Percentiles rank a stretch among this genome's conserved stretches.
Evolutionary conservation across 306 rosid species (phyloP).

Genomic region (Carpinus fangiana): DNA sequence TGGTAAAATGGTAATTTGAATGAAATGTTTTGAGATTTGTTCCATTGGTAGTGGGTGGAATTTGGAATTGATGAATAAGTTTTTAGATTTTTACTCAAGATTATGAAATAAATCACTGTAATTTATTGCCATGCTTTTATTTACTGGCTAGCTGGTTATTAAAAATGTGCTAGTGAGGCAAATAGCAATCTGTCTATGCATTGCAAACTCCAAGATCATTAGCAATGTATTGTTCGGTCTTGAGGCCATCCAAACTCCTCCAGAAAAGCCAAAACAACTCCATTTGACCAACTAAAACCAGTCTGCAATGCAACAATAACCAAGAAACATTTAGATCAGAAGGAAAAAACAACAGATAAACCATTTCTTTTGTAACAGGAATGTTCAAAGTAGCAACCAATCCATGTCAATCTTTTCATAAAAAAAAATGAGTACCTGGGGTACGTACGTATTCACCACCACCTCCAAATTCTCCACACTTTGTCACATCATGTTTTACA

Average conservation of each 20-base stretch:
- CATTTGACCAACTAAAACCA: slow-evolving; percentile 97
- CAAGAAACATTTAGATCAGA: too few species aligned
- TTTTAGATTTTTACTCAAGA: not conserved
- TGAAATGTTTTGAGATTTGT: not conserved
- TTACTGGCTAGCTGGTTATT: not conserved
- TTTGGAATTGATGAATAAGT: not conserved
- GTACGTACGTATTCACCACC: slow-evolving; percentile 75
- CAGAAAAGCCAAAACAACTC: slow-evolving; percentile 84
- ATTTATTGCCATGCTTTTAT: not conserved
- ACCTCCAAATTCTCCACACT: slow-evolving; percentile 77
- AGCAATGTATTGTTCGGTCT: slow-evolving; percentile 56
- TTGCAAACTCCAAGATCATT: slow-evolving; percentile 22
- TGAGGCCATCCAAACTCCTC: slow-evolving; percentile 98
- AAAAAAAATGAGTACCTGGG: slow-evolving; percentile 53
- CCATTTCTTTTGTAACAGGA: too few species aligned
- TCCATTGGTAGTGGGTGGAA: not conserved
- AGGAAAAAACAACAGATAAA: too few species aligned
- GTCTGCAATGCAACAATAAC: slow-evolving; percentile 55
- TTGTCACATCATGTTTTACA: slow-evolving; percentile 72
- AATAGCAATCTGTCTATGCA: not conserved
- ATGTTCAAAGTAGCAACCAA: too few species aligned
- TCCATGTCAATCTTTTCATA: too few species aligned
- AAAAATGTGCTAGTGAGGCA: not conserved
- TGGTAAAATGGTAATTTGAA: not conserved
- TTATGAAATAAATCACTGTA: not conserved